Evolutionary conservation across 2,329 filamentous ascomycete species (phyloP).

Genomic region (Fusarium devonianum): DNA sequence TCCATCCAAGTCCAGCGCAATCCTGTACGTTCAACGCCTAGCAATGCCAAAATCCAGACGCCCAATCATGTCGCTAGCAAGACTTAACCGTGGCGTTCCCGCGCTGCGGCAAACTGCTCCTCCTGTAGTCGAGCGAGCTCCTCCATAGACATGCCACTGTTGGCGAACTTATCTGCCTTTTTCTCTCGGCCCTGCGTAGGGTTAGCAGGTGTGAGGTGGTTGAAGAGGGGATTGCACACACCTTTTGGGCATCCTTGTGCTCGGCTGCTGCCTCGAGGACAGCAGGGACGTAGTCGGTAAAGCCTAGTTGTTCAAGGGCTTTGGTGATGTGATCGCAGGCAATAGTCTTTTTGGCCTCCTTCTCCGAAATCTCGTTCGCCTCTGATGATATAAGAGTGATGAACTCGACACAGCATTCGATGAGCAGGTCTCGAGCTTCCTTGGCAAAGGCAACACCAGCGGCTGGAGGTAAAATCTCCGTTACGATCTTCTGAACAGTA

Average conservation of each 20-base stretch:
- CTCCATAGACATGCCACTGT: conserved; percentile 90
- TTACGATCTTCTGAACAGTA: conserved; percentile 85
- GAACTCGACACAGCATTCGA: conserved; percentile 99
- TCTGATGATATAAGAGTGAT: conserved; percentile 98
- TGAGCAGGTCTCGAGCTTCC: conserved; percentile 91
- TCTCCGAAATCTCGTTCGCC: conserved; percentile 98
- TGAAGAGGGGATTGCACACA: conserved; percentile 51
- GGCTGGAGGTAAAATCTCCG: conserved; percentile 84
- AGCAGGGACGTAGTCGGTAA: conserved; percentile 88
- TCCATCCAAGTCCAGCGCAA: conserved; percentile 24
- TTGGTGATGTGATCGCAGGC: conserved; percentile 97
- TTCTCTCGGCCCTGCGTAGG: conserved; percentile 81
- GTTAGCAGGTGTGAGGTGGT: conserved; percentile 50
- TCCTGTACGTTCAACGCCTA: conserved; percentile 45
- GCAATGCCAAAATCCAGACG: conserved; percentile 45
- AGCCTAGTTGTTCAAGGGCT: conserved; percentile 90
- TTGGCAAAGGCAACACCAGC: conserved; percentile 87
- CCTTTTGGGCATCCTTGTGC: conserved; percentile 93
- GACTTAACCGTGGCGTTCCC: conserved; percentile 47
- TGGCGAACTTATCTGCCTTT: conserved; percentile 96
- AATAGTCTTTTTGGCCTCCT: conserved; percentile 99
- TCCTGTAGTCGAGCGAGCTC: conserved; percentile 88
- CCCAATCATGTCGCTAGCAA: conserved; percentile 24
- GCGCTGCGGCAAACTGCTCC: conserved; percentile 84
- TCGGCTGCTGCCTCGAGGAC: conserved; percentile 87